phyloP scores from a whole-genome alignment of 2,329 filamentous ascomycete species.

The Neofusicoccum parvum region DNA sequence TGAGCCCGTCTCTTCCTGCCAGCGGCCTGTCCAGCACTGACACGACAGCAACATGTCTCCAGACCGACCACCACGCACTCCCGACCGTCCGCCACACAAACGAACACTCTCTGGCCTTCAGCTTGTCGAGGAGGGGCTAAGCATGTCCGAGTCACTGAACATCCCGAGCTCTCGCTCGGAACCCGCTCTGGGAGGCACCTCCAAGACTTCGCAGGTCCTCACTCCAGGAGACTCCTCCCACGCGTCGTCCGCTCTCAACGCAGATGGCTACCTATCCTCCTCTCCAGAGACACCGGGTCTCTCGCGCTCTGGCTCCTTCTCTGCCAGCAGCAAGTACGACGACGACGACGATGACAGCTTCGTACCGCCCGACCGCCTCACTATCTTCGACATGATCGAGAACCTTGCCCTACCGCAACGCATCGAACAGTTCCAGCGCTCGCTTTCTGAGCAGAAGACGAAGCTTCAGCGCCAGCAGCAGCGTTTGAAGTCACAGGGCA shows the following conservation, averaged over 20 bases:
- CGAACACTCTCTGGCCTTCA: conserved; percentile 11
- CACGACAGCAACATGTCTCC: not conserved
- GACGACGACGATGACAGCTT: conserved; percentile 71
- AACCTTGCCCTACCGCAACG: conserved; percentile 88
- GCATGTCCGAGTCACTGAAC: conserved; percentile 26
- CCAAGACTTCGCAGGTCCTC: conserved; percentile 32
- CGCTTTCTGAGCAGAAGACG: conserved; percentile 78
- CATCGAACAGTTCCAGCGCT: conserved; percentile 85
- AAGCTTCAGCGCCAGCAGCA: conserved; percentile 84
- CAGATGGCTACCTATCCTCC: conserved; percentile 29
- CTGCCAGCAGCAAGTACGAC: conserved; percentile 81
- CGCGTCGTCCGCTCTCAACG: conserved; percentile 4
- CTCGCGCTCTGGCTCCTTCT: conserved; percentile 79
- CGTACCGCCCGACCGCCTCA: conserved; percentile 85
- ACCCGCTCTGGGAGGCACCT: conserved; percentile 18
- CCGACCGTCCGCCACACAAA: not conserved
- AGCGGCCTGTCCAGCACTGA: not conserved
- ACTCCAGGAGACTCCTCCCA: conserved; percentile 14
- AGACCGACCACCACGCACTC: not conserved
- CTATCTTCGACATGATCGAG: conserved; percentile 90
- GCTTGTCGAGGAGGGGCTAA: conserved; percentile 20
- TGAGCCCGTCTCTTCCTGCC: not conserved
- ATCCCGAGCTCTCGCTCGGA: conserved; percentile 25
- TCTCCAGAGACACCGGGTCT: conserved; percentile 56
- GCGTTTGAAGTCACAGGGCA: conserved; percentile 73